Base-by-base conservation (phyloP, 352 stramenopile genomes). In the Globisporangium irregulare region DNA sequence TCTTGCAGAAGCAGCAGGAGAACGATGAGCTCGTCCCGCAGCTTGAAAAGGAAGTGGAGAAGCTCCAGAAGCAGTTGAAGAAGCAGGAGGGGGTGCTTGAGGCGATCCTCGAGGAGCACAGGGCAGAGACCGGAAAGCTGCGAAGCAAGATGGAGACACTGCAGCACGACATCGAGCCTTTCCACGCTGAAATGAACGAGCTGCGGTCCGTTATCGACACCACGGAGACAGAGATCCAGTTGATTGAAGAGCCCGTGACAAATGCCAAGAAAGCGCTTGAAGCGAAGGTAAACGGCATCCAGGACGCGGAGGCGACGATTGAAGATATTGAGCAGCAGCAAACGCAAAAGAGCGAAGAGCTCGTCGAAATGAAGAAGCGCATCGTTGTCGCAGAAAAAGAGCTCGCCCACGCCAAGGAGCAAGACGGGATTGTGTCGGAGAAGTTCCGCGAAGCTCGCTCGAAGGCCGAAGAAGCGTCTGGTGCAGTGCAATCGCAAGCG, bases 71-170 rank as follows among this genome's bases (percentile, higher is more conserved):
- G 1, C 81, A 91, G 61, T 71, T 97, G 7, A 86, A 89, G 60
- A 85, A 90, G 64, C 83, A 94, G 71, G 97, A 99, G 71, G 73
- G 79, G 51, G 91, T 98, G 51, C 62, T 98, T 6, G 94, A 99
- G 65, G 65, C 69, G 6, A 90, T 95, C 38, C 61, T 94, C 3
- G 79, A 94, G 32, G 81, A 79, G 14, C 80, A 94, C 70, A 93
- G 94, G 66, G 77, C 86, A 55, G 88, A 92, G 51, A 94, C 89
- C 0, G 67, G 76, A 8, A 84, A 90, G 54, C 63, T 96, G 59
- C 84, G 87, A 1, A 82, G 71, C n/a, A 80, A 80, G 25, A 89
- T 96, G 81, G 88, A 96, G 61, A 70, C 67, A 0, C 80, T 89
- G 12, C 82, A 96, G 66, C 80, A 92, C 56, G 84, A 91, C n/a